Conservation (phyloP, 441 rosid genomes). For the Gossypium aridum region DNA sequence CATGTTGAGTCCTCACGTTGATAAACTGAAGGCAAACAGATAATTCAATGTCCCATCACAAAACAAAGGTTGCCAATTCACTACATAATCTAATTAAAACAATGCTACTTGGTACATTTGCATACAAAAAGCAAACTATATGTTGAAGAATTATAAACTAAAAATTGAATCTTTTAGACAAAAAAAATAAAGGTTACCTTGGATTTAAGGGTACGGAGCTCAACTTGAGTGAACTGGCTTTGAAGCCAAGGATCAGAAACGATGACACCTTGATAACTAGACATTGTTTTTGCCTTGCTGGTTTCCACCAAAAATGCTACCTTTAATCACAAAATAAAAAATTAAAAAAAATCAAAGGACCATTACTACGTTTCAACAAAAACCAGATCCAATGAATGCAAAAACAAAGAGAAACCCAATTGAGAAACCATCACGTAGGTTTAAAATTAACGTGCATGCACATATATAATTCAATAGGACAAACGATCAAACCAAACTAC, state of each 20-base stretch:
- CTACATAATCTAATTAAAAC: background rate
- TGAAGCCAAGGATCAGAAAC: conserved; percentile 99
- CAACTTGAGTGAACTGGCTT: conserved; percentile 98
- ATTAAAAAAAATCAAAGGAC: background rate
- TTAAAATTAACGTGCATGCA: conserved; percentile 18
- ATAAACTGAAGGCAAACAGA: conserved; percentile 37
- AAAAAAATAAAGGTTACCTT: conserved; percentile 34
- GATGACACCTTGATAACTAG: conserved; percentile 82
- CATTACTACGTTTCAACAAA: background rate
- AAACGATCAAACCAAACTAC: background rate
- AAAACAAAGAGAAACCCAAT: conserved; percentile 15
- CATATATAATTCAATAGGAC: background rate
- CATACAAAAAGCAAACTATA: background rate
- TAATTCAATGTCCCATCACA: conserved; percentile 5
- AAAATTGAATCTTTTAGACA: background rate
- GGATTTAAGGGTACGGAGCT: conserved; percentile 87
- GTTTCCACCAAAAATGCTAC: conserved; percentile 13
- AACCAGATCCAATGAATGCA: conserved; percentile 1
- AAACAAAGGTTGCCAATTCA: background rate
- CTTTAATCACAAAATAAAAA: background rate
- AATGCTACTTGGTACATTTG: background rate
- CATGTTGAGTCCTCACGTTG: conserved; percentile 48
- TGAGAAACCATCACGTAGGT: background rate
- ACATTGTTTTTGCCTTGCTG: conserved; percentile 44
- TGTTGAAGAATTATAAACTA: background rate